Evolutionary conservation across 2,329 filamentous ascomycete genomes (phyloP).

Genomic region (Xylariales sp.): DNA sequence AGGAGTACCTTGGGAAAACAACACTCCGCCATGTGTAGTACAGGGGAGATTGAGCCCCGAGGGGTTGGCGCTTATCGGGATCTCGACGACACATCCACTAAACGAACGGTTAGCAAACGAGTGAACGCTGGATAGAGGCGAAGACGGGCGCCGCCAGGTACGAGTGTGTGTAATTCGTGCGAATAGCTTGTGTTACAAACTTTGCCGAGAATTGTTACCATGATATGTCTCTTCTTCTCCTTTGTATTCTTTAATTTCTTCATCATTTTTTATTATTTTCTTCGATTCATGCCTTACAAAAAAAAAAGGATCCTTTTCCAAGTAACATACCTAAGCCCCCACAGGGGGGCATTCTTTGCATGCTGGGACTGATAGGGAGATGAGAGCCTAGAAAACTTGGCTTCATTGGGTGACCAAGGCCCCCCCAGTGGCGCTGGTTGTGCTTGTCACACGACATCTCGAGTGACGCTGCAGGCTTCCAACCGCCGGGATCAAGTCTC

Average conservation of each 20-base stretch:
- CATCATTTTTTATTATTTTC: background rate
- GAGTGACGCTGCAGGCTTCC: conserved; percentile 46
- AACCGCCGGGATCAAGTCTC: conserved; percentile 46
- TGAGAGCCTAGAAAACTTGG: background rate
- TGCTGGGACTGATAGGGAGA: conserved; percentile 9
- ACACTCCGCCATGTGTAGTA: conserved; percentile 15
- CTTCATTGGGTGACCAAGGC: conserved; percentile 20
- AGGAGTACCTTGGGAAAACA: conserved; percentile 11
- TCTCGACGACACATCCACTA: background rate
- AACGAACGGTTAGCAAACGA: conserved; percentile 12
- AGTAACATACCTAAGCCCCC: background rate
- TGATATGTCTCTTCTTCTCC: background rate
- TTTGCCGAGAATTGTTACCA: background rate
- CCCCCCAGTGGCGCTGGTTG: conserved; percentile 41
- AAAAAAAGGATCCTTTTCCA: background rate
- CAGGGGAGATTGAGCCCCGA: conserved; percentile 17
- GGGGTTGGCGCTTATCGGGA: conserved; percentile 5
- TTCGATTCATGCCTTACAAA: too few relatives aligned
- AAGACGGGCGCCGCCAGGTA: background rate
- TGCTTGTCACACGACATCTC: conserved; percentile 47
- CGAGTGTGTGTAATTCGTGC: background rate
- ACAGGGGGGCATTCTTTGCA: background rate
- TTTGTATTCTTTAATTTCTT: too few relatives aligned
- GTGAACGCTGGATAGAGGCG: conserved; percentile 2
- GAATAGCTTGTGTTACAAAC: background rate